Evolutionary conservation across 2,329 filamentous ascomycete species (phyloP).

Genomic region (Aspergillus sp.): DNA sequence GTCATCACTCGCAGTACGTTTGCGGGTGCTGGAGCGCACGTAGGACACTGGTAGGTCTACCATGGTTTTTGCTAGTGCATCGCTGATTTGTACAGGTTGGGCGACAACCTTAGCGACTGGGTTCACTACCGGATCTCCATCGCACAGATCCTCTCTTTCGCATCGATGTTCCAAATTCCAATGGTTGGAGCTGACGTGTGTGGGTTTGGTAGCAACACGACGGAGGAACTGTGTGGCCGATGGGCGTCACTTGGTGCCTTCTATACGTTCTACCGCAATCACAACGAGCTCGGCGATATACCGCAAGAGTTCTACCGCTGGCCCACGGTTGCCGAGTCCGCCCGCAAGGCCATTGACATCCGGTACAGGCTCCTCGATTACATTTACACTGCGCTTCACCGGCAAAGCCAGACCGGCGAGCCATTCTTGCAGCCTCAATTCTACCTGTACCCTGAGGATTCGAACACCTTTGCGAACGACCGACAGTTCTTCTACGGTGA

Average conservation of each 20-base stretch:
- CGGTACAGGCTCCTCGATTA: slow-evolving; percentile 80
- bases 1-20: slow-evolving; percentile 77
- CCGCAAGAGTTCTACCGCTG: slow-evolving; percentile 74
- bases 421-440: slow-evolving; percentile 71
- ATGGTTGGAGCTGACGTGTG: slow-evolving; percentile 75
- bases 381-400: slow-evolving; percentile 70
- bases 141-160: slow-evolving; percentile 60
- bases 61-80: slow-evolving; percentile 33
- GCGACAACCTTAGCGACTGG: slow-evolving; percentile 63
- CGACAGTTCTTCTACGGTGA: slow-evolving; percentile 63
- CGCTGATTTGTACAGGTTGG: slow-evolving; percentile 45
- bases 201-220: slow-evolving; percentile 69
- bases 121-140: slow-evolving; percentile 61
- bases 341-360: slow-evolving; percentile 67
- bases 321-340: slow-evolving; percentile 63
- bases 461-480: slow-evolving; percentile 54
- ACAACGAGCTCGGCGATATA: slow-evolving; percentile 58
- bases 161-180: slow-evolving; percentile 67
- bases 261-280: slow-evolving; percentile 74
- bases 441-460: slow-evolving; percentile 66
- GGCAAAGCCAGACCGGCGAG: slow-evolving; percentile 61
- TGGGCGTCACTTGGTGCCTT: slow-evolving; percentile 75
- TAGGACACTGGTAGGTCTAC: slow-evolving; percentile 55
- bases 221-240: slow-evolving; percentile 69
- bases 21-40: slow-evolving; percentile 65